These are phyloP conservation scores for Hymenoscyphus infarciens DNA, from an alignment of 2,329 filamentous ascomycete species.

Conservation along the genomic window DNA sequence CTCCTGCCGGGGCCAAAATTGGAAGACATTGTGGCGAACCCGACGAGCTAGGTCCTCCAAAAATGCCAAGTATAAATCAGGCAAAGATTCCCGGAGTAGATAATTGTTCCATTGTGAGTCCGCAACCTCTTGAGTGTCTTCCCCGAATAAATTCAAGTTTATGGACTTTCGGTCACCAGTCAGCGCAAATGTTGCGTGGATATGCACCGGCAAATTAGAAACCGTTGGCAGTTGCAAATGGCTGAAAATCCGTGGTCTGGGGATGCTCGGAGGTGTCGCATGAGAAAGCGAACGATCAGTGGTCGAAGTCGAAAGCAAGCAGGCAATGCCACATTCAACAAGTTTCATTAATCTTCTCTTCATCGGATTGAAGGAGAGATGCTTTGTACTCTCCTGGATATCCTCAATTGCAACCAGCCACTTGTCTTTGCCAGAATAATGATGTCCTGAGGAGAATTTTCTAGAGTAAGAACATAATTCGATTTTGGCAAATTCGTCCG, in stretches of 20 bases:
- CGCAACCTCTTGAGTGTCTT: constrained; percentile 14
- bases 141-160: constrained; percentile 19
- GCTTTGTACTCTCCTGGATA: constrained; percentile 15
- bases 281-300: background rate
- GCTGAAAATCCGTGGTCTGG: constrained; percentile 21
- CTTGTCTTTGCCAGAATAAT: constrained; percentile 17
- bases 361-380: constrained; percentile 12
- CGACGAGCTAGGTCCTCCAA: constrained; percentile 21
- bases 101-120: constrained; percentile 26
- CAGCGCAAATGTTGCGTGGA: constrained; percentile 34
- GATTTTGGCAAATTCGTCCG: background rate
- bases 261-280: background rate
- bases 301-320: constrained; percentile 13
- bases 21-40: constrained; percentile 17
- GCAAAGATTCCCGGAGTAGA: constrained; percentile 24
- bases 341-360: constrained; percentile 23
- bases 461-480: constrained; percentile 6
- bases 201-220: constrained; percentile 30
- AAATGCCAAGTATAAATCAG: constrained; percentile 29
- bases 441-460: background rate
- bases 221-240: constrained; percentile 24
- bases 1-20: constrained; percentile 26
- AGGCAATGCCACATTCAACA: constrained; percentile 27
- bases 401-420: constrained; percentile 25
- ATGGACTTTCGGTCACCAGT: constrained; percentile 33